phyloP scores from a whole-genome alignment of 129 eudicot species.

The Helianthus tuberosus region DNA sequence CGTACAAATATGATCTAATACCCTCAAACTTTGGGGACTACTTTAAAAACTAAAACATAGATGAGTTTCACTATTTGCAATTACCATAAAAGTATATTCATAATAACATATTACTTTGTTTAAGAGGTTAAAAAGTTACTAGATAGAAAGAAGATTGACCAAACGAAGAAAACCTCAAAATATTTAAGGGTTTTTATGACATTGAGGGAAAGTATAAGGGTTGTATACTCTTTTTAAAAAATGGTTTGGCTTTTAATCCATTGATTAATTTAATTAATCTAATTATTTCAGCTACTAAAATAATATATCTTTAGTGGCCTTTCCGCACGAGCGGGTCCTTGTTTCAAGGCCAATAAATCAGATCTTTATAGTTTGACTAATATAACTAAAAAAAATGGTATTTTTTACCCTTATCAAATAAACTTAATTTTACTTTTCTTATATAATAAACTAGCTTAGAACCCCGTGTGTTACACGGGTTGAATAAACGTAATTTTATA shows the following conservation, averaged over 20 bases:
- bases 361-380: neutral
- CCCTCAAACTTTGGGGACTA: too few species aligned
- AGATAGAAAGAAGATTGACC: neutral
- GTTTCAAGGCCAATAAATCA: conserved; percentile 19
- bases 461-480: too few species aligned
- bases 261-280: conserved; percentile 19
- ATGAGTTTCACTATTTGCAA: neutral
- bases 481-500: too few species aligned
- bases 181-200: neutral
- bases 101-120: neutral
- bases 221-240: neutral
- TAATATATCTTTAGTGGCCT: conserved; percentile 43
- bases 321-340: conserved; percentile 69
- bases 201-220: conserved; percentile 5
- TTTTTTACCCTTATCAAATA: neutral
- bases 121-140: conserved; percentile 5
- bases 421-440: neutral
- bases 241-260: conserved; percentile 35
- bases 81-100: neutral
- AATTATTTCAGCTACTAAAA: conserved; percentile 18
- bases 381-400: neutral
- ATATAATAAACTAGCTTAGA: too few species aligned
- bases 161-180: neutral
- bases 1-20: too few species aligned
- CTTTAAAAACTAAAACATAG: neutral